phyloP scores from a whole-genome alignment of 2,329 filamentous ascomycete genomes.

The Dothiorella sarmentorum region DNA sequence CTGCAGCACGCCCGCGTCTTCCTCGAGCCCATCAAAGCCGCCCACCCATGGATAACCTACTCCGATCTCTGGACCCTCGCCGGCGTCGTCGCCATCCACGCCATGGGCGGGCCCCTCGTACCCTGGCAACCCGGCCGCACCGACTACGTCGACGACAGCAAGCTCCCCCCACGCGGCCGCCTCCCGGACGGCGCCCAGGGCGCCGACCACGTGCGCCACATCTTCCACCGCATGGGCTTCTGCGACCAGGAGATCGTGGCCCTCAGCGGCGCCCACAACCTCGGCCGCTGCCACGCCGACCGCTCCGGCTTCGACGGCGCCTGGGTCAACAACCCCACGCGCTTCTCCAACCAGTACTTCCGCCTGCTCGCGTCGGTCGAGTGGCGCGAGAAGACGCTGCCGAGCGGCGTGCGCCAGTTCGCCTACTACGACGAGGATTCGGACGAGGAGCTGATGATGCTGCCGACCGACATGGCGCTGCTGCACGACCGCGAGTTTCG shows the following conservation, averaged over 20 bases:
- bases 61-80: constrained; percentile 64
- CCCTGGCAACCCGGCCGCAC: constrained; percentile 58
- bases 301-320: constrained; percentile 56
- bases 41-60: constrained; percentile 63
- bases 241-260: constrained; percentile 60
- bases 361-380: constrained; percentile 50
- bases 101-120: constrained; percentile 59
- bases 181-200: constrained; percentile 55
- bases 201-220: constrained; percentile 52
- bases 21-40: constrained; percentile 59
- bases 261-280: constrained; percentile 54
- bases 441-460: constrained; percentile 61
- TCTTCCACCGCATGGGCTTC: constrained; percentile 61
- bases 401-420: constrained; percentile 56
- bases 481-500: constrained; percentile 52
- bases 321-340: constrained; percentile 59
- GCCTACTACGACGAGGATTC: constrained; percentile 57
- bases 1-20: constrained; percentile 62
- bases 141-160: constrained; percentile 60
- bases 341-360: constrained; percentile 59
- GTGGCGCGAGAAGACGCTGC: constrained; percentile 54
- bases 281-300: constrained; percentile 55
- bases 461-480: constrained; percentile 62
- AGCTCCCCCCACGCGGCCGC: constrained; percentile 56
- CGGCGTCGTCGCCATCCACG: constrained; percentile 55